Base-by-base conservation (phyloP, 2,329 filamentous ascomycete genomes). In the Xylariaceae sp. region DNA sequence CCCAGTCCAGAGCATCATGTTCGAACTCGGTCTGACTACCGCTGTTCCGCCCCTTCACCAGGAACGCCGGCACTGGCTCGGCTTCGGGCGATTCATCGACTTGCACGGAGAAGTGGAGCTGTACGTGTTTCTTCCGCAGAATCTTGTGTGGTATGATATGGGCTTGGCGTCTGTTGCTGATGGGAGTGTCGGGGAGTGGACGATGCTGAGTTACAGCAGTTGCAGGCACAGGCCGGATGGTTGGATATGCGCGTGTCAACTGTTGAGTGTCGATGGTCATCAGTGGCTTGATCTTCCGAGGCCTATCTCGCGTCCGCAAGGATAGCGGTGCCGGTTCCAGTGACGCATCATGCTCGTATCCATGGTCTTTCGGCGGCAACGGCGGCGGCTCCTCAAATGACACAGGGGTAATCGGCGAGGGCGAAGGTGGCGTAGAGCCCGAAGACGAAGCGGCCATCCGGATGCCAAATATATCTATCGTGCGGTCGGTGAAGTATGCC, bases 1-100 rank as follows among this genome's bases (percentile, higher is more conserved):
- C 58, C 61, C 61, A 63, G 10, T 57, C 52, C 58, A 68, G 43
- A 62, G 62, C 53, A 55, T 63, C 58, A 58, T 70, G 48, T 52
- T 68, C 42, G 5, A 17, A 17, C 39, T 17, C 39, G 12, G 39
- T 18, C n/a, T 12, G 12, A 5, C 12, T 45, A 17, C 41, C 38
- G 18, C 11, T 39, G 3, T n/a, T 11, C 18, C 42, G 22, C 31
- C 27, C 11, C 22, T 17, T 9, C 31, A 38, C 3, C 6, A 51
- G 22, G 44, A 51, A 51, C 40, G 59, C 36, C 30, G 67, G 45
- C 56, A 63, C 31, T 35, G 65, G 31, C 53, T 63, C 31, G 53
- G 62, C 48, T 51, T 62, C 47, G 52, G 67, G 44, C 53, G 62
- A 45, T 42, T 56, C 59, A 36, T 62, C 55, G 3, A 66, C 62